Conservation (phyloP, 2,329 filamentous ascomycete genomes). For the Fusarium sp. region DNA sequence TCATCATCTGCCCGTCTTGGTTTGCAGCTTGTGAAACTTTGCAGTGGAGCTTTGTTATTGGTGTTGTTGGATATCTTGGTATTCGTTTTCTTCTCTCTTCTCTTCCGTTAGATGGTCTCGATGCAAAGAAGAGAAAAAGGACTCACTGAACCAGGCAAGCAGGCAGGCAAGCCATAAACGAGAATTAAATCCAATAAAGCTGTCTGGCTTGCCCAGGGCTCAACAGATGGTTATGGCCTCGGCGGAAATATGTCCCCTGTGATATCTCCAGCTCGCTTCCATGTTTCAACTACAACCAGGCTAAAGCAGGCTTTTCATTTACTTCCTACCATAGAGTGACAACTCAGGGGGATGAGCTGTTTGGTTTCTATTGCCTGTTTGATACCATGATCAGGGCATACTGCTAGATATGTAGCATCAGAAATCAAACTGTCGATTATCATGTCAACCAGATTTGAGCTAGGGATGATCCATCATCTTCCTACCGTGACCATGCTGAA, state of each 20-base stretch:
- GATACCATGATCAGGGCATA: not conserved
- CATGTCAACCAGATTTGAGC: conserved; percentile 9
- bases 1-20: conserved; percentile 30
- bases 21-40: conserved; percentile 36
- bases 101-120: too few species aligned
- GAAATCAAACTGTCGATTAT: conserved; percentile 14
- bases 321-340: conserved; percentile 2
- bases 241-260: conserved; percentile 7
- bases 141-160: too few species aligned
- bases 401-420: not conserved
- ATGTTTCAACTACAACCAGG: conserved; percentile 23
- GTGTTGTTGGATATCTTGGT: not conserved
- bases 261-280: conserved; percentile 20
- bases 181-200: conserved; percentile 8
- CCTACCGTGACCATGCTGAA: conserved; percentile 1
- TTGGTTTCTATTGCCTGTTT: not conserved
- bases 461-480: conserved; percentile 15
- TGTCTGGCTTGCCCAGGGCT: not conserved
- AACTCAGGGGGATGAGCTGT: conserved; percentile 19
- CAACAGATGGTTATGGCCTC: conserved; percentile 10
- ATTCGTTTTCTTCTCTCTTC: too few species aligned
- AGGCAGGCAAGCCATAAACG: not conserved
- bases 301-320: not conserved
- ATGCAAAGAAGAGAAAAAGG: not conserved
- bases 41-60: conserved; percentile 21